These are phyloP conservation scores for Globisporangium heterothallicum DNA, from an alignment of 352 stramenopile genomes.

Conservation along the genomic window DNA sequence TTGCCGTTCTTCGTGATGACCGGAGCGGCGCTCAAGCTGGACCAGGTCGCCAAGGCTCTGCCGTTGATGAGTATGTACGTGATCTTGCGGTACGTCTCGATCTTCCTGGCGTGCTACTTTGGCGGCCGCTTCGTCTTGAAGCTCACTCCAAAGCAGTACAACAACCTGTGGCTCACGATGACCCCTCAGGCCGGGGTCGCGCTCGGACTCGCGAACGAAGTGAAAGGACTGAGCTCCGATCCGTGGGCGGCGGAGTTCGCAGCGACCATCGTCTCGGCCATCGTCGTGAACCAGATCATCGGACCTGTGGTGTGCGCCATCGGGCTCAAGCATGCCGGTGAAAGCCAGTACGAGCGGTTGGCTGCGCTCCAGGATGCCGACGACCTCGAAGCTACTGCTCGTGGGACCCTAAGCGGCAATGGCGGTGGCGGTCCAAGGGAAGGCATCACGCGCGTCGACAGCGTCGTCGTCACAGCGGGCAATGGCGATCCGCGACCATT, in stretches of 20 bases:
- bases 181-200: constrained; percentile 66
- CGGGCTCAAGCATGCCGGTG: constrained; percentile 42
- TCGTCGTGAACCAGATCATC: constrained; percentile 74
- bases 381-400: constrained; percentile 3
- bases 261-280: constrained; percentile 55
- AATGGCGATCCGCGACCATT: constrained; percentile 38
- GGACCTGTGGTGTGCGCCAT: constrained; percentile 57
- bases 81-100: constrained; percentile 40
- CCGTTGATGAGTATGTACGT: constrained; percentile 68
- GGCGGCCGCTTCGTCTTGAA: constrained; percentile 57
- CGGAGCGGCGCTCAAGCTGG: constrained; percentile 55
- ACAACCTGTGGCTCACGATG: constrained; percentile 74
- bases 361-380: background rate
- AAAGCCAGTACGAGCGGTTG: constrained; percentile 32
- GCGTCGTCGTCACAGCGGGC: constrained; percentile 20
- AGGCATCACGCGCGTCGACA: constrained; percentile 6
- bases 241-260: constrained; percentile 54
- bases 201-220: constrained; percentile 52
- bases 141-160: constrained; percentile 54
- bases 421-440: constrained; percentile 10
- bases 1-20: constrained; percentile 80
- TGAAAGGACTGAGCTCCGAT: constrained; percentile 41
- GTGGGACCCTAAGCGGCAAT: background rate
- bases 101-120: constrained; percentile 62
- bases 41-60: constrained; percentile 52